phyloP scores from a whole-genome alignment of 1,284 basidiomycete species.

The Malassezia nana region DNA sequence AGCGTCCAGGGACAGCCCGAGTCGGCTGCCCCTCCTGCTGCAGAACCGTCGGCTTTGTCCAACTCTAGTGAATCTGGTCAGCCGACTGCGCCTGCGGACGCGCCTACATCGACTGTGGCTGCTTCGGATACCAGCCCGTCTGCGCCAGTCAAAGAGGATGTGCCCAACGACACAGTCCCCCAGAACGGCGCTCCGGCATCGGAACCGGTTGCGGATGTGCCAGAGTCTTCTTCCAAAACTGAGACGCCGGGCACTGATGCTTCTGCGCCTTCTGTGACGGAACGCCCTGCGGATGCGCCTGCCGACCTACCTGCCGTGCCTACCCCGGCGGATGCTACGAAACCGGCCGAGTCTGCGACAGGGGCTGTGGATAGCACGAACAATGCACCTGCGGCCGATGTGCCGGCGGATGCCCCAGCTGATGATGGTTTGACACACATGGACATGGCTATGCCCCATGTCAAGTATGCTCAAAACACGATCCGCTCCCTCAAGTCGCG shows the following conservation, averaged over 20 bases:
- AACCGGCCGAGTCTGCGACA: not conserved
- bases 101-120: not conserved
- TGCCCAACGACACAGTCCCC: not conserved
- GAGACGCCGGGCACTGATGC: not conserved
- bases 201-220: not conserved
- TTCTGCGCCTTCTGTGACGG: not conserved
- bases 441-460: conserved; percentile 55
- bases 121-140: not conserved
- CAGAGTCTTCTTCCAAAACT: not conserved
- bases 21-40: not conserved
- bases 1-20: not conserved
- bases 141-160: not conserved
- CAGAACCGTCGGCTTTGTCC: not conserved
- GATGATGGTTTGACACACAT: conserved; percentile 6
- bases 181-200: not conserved
- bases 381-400: not conserved
- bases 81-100: not conserved
- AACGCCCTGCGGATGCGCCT: not conserved
- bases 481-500: conserved; percentile 75
- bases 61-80: not conserved
- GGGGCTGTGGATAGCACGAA: not conserved
- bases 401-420: not conserved
- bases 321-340: not conserved
- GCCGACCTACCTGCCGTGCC: not conserved
- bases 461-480: conserved; percentile 69